Evolutionary conservation across 768 basidiomycete species (phyloP), one percentile per base, ranked within the genome.

Genomic region (Panaeolus papilionaceus): DNA sequence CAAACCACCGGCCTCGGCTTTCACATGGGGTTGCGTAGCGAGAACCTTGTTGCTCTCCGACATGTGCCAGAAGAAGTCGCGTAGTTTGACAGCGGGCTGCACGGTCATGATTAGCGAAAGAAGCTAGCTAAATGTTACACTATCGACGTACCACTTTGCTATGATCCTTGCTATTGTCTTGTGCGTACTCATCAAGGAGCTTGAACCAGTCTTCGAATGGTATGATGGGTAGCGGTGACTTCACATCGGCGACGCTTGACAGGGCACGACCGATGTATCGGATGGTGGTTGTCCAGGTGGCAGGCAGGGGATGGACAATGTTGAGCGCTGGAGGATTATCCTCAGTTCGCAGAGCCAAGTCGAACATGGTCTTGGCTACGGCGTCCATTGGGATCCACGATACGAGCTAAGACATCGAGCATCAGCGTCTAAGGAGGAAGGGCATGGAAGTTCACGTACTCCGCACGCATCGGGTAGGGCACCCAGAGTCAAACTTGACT

Each of bases 61-160:
- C 44, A 74, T 70, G 38, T 45, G 20, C 8, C 72, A 72, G 71
- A 79, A 79, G 70, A 80, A 81, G 14, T 77, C 73, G 0, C 80
- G 68, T 11, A 82, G 75, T 64, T 79, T 81, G 23, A 79, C 66
- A 9, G 78, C 80, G 45, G 80, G 80, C 80, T 80, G 37, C 40
- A 61, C 3, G 5, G 64, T 8, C n/a, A 6, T 20, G 26, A 6
- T 63, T 40, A 38, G 11, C 23, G 12, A 23, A 49, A 38, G 37
- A 23, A 20, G 28, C 26, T 18, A 1, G 54, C 4, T 33, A 23
- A 11, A 16, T 14, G 14, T 16, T 38, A 26, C 12, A 69, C 71
- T 62, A 47, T 73, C 71, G 8, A 73, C 68, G 11, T 71, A 69
- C 66, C 14, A 69, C 64, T 14, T 69, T 67, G 40, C 67, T 2